A percentile compares a stretch with the other conserved stretches of the same genome.
These are phyloP conservation scores for Talaromyces liani DNA, from an alignment of 495 filamentous ascomycete species.

Conservation along the genomic window DNA sequence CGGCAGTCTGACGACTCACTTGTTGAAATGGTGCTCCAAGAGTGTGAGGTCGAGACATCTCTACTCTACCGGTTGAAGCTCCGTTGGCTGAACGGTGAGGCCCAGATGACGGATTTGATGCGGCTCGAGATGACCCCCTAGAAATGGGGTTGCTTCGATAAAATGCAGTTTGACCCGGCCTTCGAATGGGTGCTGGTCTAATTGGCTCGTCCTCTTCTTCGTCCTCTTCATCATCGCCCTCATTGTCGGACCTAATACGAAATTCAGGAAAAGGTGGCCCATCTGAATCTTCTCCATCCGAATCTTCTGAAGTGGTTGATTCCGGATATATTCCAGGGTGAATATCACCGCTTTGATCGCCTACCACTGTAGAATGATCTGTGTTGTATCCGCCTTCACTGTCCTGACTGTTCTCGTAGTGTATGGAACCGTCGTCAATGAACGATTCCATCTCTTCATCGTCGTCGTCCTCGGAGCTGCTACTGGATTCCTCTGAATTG, in stretches of 20 bases:
- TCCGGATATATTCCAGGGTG: neutral
- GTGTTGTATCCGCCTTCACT: conserved; percentile 19
- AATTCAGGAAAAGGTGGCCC: neutral
- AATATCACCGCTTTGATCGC: conserved; percentile 11
- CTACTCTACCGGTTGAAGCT: neutral
- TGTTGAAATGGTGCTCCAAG: neutral
- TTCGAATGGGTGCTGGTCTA: conserved; percentile 14
- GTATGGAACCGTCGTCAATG: conserved; percentile 13
- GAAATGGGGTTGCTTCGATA: neutral
- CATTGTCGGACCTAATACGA: conserved; percentile 6
- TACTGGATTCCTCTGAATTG: conserved; percentile 1
- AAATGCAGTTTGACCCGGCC: conserved; percentile 9
- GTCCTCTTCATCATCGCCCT: conserved; percentile 14
- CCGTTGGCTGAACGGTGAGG: neutral
- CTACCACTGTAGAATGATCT: conserved; percentile 25
- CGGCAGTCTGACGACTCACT: neutral
- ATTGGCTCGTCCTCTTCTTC: conserved; percentile 23
- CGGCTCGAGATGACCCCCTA: neutral
- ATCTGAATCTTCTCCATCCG: neutral
- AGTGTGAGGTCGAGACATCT: neutral
- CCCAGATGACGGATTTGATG: neutral
- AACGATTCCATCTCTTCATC: conserved; percentile 17
- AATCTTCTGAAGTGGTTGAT: neutral
- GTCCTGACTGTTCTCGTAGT: conserved; percentile 17
- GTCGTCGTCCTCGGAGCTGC: conserved; percentile 8